Percentiles rank a stretch among this genome's conserved stretches.
phyloP scores from a whole-genome alignment of 805 yeast genomes.

The Saccharomycopsis capsularis region DNA sequence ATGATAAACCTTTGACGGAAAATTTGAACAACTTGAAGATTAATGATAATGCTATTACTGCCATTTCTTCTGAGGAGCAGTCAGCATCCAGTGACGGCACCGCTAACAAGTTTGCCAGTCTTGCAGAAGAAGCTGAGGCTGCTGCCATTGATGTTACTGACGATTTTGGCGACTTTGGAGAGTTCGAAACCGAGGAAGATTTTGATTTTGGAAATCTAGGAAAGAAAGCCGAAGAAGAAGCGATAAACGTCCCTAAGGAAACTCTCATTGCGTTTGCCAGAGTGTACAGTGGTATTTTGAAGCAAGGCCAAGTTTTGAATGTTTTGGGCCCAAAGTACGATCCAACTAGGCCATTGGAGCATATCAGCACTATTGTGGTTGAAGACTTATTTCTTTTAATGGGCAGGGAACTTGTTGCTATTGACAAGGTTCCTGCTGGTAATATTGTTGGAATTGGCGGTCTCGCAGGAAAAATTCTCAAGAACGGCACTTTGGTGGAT shows the following conservation, averaged over 20 bases:
- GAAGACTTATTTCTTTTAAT: constrained; percentile 72
- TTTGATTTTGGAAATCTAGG: no score
- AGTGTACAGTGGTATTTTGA: constrained; percentile 76
- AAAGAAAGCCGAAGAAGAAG: constrained; percentile 27
- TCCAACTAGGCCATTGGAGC: constrained; percentile 51
- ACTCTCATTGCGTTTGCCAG: constrained; percentile 83
- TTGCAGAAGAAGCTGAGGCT: constrained; percentile 7
- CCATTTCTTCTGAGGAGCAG: constrained; percentile 22
- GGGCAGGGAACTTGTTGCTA: constrained; percentile 83
- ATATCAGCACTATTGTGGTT: constrained; percentile 50
- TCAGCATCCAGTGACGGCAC: constrained; percentile 25
- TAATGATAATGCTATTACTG: constrained; percentile 7
- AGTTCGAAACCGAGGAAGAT: constrained; percentile 41
- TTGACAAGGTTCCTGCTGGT: constrained; percentile 86
- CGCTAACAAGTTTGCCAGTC: no score
- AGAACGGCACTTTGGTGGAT: constrained; percentile 76
- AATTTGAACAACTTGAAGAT: not conserved
- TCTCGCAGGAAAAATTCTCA: constrained; percentile 69
- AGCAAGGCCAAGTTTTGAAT: constrained; percentile 65
- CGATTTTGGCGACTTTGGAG: constrained; percentile 33
- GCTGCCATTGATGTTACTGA: constrained; percentile 23
- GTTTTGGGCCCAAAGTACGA: constrained; percentile 85
- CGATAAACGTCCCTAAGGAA: constrained; percentile 37
- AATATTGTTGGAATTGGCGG: constrained; percentile 94
- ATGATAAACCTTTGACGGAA: no score